Base-by-base conservation (phyloP, 1,139 yeast genomes). In the Scheffersomyces insectosa region DNA sequence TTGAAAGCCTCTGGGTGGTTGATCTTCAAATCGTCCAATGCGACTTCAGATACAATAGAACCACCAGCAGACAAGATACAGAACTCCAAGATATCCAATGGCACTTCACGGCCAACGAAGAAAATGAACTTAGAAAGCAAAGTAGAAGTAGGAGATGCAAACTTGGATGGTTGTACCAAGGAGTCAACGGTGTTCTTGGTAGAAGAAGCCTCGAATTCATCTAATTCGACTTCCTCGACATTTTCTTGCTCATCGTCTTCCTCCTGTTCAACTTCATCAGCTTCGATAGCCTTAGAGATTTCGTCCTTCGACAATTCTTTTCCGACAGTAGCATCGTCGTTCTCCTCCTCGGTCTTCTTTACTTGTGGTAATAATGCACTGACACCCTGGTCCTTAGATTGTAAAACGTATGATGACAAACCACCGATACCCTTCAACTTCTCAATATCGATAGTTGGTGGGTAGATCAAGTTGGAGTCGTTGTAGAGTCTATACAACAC, bases 71-170 rank as follows among this genome's bases (percentile, higher is more conserved):
- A 81, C 48, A 90, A 75, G 48, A 91, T 83, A 54, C 91, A 78
- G 63, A 93, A 88, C 71, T 93, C 99, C 52, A 91, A 74, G 53
- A 91, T 82, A 56, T 93, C 98, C 51, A 91, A 75, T 23, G 98
- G 90, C 37, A 93, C 99, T 71, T 93, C 99, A 68, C 99, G 85
- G 44, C 98, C 97, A 48, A 95, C 81, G 62, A 71, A 93, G 65
- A 93, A 91, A 6, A 86, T 80, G 60, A 90, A 87, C 45, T 81
- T 79, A 41, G 85, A 74, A 62, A 93, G 88, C 44, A 93, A 70
- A 29, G 75, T 74, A 11, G 89, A 77, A 15, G 80, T 72, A 37
- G 84, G 79, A 30, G 82, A 77, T 29, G 81, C 73, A 49, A 66
- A 78, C 57, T 80, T 75, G 23, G 85, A 76, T 35, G 98, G 99